Evolutionary conservation across 495 filamentous ascomycete genomes (phyloP).

Genomic region (Aspergillus conjunctus): DNA sequence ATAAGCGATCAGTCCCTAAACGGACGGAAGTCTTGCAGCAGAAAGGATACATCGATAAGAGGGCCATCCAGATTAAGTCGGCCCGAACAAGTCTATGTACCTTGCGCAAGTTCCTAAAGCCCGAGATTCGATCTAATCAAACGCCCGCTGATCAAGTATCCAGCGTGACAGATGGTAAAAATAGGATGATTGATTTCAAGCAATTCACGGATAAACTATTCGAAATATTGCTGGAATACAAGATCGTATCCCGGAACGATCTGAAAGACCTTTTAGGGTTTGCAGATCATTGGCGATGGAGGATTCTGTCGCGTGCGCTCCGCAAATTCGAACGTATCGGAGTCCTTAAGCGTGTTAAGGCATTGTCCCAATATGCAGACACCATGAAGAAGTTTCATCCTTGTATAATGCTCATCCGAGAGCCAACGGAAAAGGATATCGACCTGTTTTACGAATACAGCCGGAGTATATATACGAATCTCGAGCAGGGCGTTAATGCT

Average conservation of each 20-base stretch:
- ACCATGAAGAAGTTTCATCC: conserved; percentile 40
- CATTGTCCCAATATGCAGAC: conserved; percentile 49
- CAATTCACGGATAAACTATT: conserved; percentile 49
- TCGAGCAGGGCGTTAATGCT: conserved; percentile 43
- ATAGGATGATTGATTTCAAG: conserved; percentile 44
- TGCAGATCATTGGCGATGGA: conserved; percentile 63
- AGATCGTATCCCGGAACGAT: conserved; percentile 58
- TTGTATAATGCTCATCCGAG: conserved; percentile 74
- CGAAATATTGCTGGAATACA: conserved; percentile 45
- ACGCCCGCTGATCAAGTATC: conserved; percentile 17
- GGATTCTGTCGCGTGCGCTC: conserved; percentile 65
- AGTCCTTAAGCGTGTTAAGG: conserved; percentile 67
- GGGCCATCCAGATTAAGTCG: conserved; percentile 62
- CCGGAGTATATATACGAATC: conserved; percentile 29
- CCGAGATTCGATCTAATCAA: conserved; percentile 17
- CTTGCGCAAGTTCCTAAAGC: conserved; percentile 59
- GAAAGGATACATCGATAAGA: conserved; percentile 86
- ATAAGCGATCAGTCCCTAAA: conserved; percentile 84
- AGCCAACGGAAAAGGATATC: conserved; percentile 68
- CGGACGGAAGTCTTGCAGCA: conserved; percentile 72
- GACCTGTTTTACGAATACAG: conserved; percentile 54
- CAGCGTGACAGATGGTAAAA: conserved; percentile 6
- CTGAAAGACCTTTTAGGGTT: conserved; percentile 64
- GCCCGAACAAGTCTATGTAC: conserved; percentile 69
- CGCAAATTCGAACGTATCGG: conserved; percentile 71